Percentiles rank a stretch among this genome's conserved stretches.
phyloP scores from a whole-genome alignment of 192 early-diverging fungal genomes.

The Coemansia sp. region DNA sequence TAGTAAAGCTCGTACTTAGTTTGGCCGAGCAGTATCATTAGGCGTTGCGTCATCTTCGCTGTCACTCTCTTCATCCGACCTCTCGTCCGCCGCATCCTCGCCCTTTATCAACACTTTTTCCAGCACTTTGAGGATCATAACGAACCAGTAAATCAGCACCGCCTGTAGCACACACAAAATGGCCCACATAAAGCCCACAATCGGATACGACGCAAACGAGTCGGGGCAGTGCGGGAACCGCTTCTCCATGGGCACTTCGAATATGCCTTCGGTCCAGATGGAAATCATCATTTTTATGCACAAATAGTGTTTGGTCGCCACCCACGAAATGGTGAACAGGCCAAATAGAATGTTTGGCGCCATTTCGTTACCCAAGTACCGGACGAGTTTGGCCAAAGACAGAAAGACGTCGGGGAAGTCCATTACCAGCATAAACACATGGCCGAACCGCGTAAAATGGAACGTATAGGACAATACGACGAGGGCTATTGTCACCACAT shows the following conservation, averaged over 20 bases:
- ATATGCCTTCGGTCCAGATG: conserved; percentile 56
- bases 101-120: conserved; percentile 61
- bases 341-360: conserved; percentile 73
- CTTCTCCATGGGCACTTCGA: conserved; percentile 56
- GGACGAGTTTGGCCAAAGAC: conserved; percentile 71
- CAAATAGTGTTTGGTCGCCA: conserved; percentile 71
- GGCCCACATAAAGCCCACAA: conserved; percentile 54
- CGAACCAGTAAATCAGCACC: conserved; percentile 77
- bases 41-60: conserved; percentile 17
- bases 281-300: conserved; percentile 69
- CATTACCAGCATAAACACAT: conserved; percentile 56
- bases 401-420: conserved; percentile 61
- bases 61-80: conserved; percentile 57
- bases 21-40: not conserved
- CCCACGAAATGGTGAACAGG: conserved; percentile 73
- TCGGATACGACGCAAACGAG: conserved; percentile 55
- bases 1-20: too few species aligned
- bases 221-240: conserved; percentile 59
- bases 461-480: conserved; percentile 51
- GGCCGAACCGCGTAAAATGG: conserved; percentile 59
- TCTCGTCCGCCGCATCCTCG: conserved; percentile 67
- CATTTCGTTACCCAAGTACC: conserved; percentile 63
- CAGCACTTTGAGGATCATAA: conserved; percentile 67
- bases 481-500: conserved; percentile 55
- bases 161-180: conserved; percentile 65